A percentile compares a stretch with the other conserved stretches of the same genome.
Conservation (phyloP, 2,329 filamentous ascomycete genomes). For the Fusarium zealandicum region DNA sequence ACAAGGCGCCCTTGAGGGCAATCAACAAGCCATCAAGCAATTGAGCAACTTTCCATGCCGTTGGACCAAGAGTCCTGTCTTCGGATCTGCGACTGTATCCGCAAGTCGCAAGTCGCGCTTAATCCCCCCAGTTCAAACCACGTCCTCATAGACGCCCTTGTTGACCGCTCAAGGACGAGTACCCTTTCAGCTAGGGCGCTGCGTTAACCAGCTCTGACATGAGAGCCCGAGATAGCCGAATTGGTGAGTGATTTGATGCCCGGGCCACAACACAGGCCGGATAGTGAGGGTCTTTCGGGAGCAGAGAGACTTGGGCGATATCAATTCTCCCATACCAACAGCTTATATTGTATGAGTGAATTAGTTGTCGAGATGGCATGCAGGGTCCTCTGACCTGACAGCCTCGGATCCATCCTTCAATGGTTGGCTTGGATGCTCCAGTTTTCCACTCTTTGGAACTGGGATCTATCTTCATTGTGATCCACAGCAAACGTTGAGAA, state of each 20-base stretch:
- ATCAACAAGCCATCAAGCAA: conserved; percentile 10
- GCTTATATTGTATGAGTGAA: conserved; percentile 42
- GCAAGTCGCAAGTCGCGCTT: conserved; percentile 14
- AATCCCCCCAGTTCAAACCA: conserved; percentile 1
- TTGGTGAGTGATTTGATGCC: conserved; percentile 10
- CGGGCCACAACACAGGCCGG: conserved; percentile 25
- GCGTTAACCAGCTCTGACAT: background rate
- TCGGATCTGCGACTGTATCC: conserved; percentile 15
- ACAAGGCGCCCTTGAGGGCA: conserved; percentile 13
- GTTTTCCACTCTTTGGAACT: conserved; percentile 16
- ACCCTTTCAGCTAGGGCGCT: conserved; percentile 5
- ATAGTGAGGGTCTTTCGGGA: conserved; percentile 8
- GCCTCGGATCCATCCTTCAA: conserved; percentile 26
- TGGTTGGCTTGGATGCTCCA: conserved; percentile 22
- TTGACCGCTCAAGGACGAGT: background rate
- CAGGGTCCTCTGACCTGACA: conserved; percentile 38
- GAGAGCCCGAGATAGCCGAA: conserved; percentile 29
- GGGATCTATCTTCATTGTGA: conserved; percentile 27
- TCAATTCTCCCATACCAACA: conserved; percentile 9
- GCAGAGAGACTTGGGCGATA: conserved; percentile 17
- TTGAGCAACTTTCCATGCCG: background rate
- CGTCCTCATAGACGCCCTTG: conserved; percentile 3
- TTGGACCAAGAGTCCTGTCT: background rate
- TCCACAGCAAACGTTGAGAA: conserved; percentile 29
- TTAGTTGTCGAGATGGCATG: conserved; percentile 34